Percentiles rank a stretch among this genome's conserved stretches.
Conservation (phyloP, 2,329 filamentous ascomycete species). For the Colletotrichum sp. region DNA sequence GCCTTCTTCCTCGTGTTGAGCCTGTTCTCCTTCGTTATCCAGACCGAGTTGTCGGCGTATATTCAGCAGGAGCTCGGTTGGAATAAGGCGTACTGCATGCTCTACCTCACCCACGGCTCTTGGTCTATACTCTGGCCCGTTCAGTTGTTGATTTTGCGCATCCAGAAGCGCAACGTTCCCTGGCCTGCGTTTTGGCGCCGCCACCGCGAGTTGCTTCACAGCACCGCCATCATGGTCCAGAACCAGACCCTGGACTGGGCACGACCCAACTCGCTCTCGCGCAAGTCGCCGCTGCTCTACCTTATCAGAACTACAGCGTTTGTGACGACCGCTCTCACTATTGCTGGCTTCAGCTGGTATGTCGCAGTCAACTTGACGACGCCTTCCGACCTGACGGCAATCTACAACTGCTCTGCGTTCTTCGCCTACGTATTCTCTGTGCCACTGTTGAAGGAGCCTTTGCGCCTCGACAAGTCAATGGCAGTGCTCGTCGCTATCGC, state of each 20-base stretch:
- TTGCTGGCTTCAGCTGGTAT: conserved; percentile 95
- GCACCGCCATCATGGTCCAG: conserved; percentile 81
- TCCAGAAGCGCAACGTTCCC: conserved; percentile 78
- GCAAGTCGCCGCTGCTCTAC: conserved; percentile 63
- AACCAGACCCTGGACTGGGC: conserved; percentile 74
- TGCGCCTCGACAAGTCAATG: conserved; percentile 83
- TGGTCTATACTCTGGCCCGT: conserved; percentile 90
- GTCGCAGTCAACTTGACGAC: conserved; percentile 93
- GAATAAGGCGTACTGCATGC: conserved; percentile 99
- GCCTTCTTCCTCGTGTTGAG: conserved; percentile 83
- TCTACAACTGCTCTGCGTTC: conserved; percentile 99
- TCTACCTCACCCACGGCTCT: conserved; percentile 95
- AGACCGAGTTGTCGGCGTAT: conserved; percentile 95
- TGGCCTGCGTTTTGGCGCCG: conserved; percentile 86
- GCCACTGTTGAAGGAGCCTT: conserved; percentile 82
- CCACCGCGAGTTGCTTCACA: conserved; percentile 55
- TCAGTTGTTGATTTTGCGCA: conserved; percentile 79
- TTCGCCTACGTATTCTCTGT: conserved; percentile 98
- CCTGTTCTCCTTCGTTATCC: conserved; percentile 86
- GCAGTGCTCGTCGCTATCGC: conserved; percentile 87
- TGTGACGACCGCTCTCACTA: conserved; percentile 83
- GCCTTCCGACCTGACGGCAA: conserved; percentile 91
- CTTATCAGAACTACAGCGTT: conserved; percentile 80
- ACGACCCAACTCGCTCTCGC: conserved; percentile 38
- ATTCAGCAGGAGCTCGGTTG: conserved; percentile 92